Percentiles rank a stretch among this genome's conserved stretches.
These are phyloP conservation scores for Spencermartinsiella ligniputridi DNA, from an alignment of 1,139 yeast species.

Conservation along the genomic window DNA sequence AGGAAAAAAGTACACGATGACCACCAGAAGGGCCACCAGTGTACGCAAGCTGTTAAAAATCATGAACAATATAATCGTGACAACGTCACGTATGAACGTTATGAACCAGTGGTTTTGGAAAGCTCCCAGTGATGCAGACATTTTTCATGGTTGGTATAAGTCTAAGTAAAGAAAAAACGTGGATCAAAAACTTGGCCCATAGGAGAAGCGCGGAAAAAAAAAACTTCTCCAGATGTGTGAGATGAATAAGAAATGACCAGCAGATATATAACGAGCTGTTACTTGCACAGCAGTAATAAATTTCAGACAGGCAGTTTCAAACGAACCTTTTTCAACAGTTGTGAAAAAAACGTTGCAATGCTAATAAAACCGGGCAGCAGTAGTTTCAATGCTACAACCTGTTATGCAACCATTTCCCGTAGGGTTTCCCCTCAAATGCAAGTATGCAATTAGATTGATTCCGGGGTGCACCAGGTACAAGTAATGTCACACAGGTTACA, in stretches of 20 bases:
- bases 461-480: too few species aligned
- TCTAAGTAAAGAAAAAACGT: neutral
- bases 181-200: neutral
- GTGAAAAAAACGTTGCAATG: constrained; percentile 1
- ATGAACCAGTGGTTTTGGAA: neutral
- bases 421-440: neutral
- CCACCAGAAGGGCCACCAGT: constrained; percentile 18
- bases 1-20: constrained; percentile 20
- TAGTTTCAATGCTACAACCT: neutral
- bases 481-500: too few species aligned
- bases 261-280: too few species aligned
- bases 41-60: constrained; percentile 21
- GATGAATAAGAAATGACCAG: too few species aligned
- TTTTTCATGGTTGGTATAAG: neutral
- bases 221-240: neutral
- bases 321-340: too few species aligned
- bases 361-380: too few species aligned
- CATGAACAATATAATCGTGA: constrained; percentile 5
- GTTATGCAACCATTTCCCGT: neutral
- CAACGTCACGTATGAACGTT: neutral
- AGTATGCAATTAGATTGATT: neutral
- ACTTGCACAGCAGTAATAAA: too few species aligned
- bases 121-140: neutral
- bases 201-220: neutral
- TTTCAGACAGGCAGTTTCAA: too few species aligned